phyloP scores from a whole-genome alignment of 1,284 basidiomycete genomes.

The Sporisorium exsertum region DNA sequence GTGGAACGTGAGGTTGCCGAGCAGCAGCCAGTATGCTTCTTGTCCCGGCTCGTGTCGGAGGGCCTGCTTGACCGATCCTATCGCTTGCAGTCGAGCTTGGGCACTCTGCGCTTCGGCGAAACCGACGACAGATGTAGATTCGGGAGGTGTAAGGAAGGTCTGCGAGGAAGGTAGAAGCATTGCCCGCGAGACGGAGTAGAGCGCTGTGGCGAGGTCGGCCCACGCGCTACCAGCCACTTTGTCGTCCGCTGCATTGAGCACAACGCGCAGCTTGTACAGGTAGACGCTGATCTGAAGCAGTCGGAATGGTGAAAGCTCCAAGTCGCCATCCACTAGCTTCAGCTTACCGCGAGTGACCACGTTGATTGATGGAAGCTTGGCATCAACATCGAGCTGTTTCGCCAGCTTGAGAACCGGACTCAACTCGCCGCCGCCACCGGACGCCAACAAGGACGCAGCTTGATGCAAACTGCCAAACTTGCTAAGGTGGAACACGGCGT shows the following conservation, averaged over 20 bases:
- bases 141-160: conserved; percentile 70
- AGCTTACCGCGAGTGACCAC: conserved; percentile 39
- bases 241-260: conserved; percentile 55
- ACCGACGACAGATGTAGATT: conserved; percentile 70
- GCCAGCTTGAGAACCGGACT: conserved; percentile 38
- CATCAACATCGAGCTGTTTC: conserved; percentile 49
- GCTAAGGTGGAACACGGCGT: conserved; percentile 75
- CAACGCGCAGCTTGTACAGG: conserved; percentile 62
- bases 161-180: conserved; percentile 29
- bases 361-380: conserved; percentile 54
- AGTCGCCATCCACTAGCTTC: neutral
- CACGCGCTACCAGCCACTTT: conserved; percentile 59
- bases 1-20: conserved; percentile 82
- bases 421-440: conserved; percentile 15
- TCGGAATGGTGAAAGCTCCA: conserved; percentile 18
- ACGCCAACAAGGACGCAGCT: conserved; percentile 4
- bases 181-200: conserved; percentile 44
- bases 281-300: conserved; percentile 44
- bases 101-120: conserved; percentile 65
- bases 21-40: conserved; percentile 82
- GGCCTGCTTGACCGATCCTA: conserved; percentile 79
- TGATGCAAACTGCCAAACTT: conserved; percentile 34
- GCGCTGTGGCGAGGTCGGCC: conserved; percentile 62
- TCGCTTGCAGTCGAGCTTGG: conserved; percentile 74
- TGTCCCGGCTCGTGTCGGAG: conserved; percentile 81